Conservation (phyloP, 2,329 filamentous ascomycete species). For the Ceratocystis cubensis region DNA sequence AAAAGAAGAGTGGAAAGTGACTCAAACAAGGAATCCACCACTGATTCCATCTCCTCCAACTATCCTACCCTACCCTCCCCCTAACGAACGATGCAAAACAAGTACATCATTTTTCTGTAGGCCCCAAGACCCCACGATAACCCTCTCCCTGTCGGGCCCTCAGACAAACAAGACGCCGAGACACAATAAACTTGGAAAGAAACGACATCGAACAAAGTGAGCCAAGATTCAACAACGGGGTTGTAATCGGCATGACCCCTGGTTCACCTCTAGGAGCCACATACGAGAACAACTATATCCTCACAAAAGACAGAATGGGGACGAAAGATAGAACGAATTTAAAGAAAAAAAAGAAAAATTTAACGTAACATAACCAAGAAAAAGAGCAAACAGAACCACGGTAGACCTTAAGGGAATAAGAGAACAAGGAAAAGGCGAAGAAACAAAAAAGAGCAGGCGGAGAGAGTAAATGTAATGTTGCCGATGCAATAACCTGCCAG, state of each 20-base stretch:
- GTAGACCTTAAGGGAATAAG: constrained; percentile 12
- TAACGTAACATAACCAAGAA: constrained; percentile 22
- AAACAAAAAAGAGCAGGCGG: constrained; percentile 17
- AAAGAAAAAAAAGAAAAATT: constrained; percentile 22
- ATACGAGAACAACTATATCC: background rate
- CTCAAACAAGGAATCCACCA: no score
- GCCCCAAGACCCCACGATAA: no score
- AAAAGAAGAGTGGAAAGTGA: no score
- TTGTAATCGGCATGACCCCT: background rate
- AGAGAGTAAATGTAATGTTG: constrained; percentile 8
- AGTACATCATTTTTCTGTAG: no score
- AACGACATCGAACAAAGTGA: no score
- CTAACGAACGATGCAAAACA: no score
- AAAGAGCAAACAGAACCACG: constrained; percentile 7
- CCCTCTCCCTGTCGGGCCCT: no score
- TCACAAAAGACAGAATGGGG: constrained; percentile 20
- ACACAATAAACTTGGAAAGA: constrained; percentile 7
- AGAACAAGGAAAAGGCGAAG: constrained; percentile 20
- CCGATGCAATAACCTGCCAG: constrained; percentile 4
- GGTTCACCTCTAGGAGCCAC: background rate
- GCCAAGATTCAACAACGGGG: no score
- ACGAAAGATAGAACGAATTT: constrained; percentile 22
- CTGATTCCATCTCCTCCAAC: no score
- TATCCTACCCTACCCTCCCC: no score
- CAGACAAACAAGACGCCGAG: background rate